Percentiles rank a stretch among this genome's conserved stretches.
Conservation (phyloP, 2,329 filamentous ascomycete genomes). For the Ophioceras dolichostomum region DNA sequence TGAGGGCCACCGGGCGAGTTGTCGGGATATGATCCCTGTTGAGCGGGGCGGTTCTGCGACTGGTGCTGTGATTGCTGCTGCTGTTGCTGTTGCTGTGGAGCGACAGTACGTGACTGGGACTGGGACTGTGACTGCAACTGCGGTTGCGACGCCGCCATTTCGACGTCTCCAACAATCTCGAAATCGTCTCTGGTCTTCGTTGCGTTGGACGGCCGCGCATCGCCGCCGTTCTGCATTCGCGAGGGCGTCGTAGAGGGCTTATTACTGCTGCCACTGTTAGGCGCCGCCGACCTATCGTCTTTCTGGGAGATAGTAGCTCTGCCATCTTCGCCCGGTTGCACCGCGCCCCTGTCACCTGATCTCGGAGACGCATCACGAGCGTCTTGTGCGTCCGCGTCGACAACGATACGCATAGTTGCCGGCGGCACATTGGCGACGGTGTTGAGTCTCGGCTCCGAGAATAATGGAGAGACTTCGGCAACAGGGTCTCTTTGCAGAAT, state of each 20-base stretch:
- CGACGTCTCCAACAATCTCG: too few species aligned
- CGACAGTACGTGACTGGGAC: too few species aligned
- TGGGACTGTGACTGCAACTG: too few species aligned
- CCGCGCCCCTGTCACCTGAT: conserved; percentile 12
- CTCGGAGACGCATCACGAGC: conserved; percentile 9
- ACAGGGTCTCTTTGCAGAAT: conserved; percentile 18
- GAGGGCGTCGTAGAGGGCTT: too few species aligned
- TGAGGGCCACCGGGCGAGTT: too few species aligned
- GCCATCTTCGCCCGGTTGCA: conserved; percentile 4
- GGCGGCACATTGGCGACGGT: conserved; percentile 44
- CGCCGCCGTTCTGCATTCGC: conserved; percentile 27
- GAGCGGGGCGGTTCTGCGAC: conserved; percentile 16
- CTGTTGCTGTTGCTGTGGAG: conserved; percentile 16
- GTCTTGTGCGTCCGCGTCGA: conserved; percentile 37
- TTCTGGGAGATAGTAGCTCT: conserved; percentile 21
- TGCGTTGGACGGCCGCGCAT: too few species aligned
- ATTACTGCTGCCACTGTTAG: too few species aligned
- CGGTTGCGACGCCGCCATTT: too few species aligned
- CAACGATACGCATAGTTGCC: conserved; percentile 45
- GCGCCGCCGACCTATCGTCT: conserved; percentile 27
- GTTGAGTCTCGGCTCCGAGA: conserved; percentile 31
- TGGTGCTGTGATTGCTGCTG: conserved; percentile 17
- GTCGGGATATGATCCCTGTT: conserved; percentile 28
- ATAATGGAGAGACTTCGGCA: conserved; percentile 28
- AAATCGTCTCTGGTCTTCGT: too few species aligned